A percentile compares a stretch with the other conserved stretches of the same genome.
Evolutionary conservation across 78 protist species (phyloP).

Genomic region (Cavenderia fasciculata): DNA sequence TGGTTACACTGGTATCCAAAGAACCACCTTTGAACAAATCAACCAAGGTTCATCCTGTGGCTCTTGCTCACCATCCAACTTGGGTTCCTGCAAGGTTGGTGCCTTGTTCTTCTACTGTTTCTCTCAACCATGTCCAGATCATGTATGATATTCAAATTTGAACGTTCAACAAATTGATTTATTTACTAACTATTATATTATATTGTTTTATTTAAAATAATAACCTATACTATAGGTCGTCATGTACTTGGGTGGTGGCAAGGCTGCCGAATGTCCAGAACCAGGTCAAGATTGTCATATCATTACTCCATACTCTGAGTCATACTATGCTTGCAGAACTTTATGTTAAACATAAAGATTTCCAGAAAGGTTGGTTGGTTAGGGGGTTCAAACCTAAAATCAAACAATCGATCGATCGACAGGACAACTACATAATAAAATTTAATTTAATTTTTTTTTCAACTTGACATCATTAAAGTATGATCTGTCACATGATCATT

Average conservation of each 20-base stretch:
- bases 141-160: neutral
- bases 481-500: too few species aligned
- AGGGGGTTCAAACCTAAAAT: too few species aligned
- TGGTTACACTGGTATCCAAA: constrained; percentile 39
- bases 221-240: neutral
- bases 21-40: constrained; percentile 48
- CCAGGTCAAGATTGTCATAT: constrained; percentile 20
- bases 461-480: too few species aligned
- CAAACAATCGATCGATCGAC: too few species aligned
- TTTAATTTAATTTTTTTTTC: too few species aligned
- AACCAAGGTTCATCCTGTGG: constrained; percentile 17
- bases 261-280: constrained; percentile 35
- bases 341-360: constrained; percentile 23
- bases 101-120: constrained; percentile 45
- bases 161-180: neutral
- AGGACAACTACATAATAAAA: too few species aligned
- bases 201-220: neutral
- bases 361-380: too few species aligned
- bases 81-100: neutral
- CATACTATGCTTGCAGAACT: constrained; percentile 6
- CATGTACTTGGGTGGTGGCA: constrained; percentile 34
- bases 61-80: constrained; percentile 4
- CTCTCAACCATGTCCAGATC: constrained; percentile 32
- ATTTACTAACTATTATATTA: neutral
- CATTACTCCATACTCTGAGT: neutral